A percentile compares a stretch with the other conserved stretches of the same genome.
These are phyloP conservation scores for Daedaleopsis nitida DNA, from an alignment of 768 basidiomycete genomes.

Conservation along the genomic window DNA sequence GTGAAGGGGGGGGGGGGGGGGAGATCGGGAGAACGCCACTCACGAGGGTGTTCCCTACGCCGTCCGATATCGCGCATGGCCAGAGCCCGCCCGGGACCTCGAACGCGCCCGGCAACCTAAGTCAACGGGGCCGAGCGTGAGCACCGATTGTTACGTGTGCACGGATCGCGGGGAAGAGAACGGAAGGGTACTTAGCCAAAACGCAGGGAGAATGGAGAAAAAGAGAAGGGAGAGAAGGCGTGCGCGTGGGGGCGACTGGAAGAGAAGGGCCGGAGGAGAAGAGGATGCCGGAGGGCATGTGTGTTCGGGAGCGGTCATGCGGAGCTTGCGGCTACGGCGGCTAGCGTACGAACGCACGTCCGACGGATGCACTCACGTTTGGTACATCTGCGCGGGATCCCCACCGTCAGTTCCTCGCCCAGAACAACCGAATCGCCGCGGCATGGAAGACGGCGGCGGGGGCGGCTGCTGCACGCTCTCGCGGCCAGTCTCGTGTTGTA, in stretches of 20 bases:
- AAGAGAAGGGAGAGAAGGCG: background rate
- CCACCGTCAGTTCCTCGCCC: too few species aligned
- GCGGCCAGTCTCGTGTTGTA: background rate
- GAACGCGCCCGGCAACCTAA: conserved; percentile 31
- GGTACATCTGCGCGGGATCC: conserved; percentile 26
- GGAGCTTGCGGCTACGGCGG: background rate
- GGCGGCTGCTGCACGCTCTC: background rate
- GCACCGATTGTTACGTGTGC: too few species aligned
- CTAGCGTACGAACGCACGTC: background rate
- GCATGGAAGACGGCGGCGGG: background rate
- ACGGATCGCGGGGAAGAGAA: too few species aligned
- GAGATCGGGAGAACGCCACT: background rate
- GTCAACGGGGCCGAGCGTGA: background rate
- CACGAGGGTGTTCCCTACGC: conserved; percentile 39
- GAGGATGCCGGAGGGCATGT: too few species aligned
- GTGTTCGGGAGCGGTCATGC: background rate
- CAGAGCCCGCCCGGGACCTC: conserved; percentile 31
- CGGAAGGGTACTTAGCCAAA: too few species aligned
- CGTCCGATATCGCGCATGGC: conserved; percentile 39
- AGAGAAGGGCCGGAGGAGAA: too few species aligned
- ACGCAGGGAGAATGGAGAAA: too few species aligned
- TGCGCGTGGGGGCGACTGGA: background rate
- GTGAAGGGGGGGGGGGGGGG: too few species aligned
- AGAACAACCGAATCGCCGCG: background rate
- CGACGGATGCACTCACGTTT: conserved; percentile 17